phyloP scores from a whole-genome alignment of 805 yeast genomes.

The Barnettozyma wickerhamii region DNA sequence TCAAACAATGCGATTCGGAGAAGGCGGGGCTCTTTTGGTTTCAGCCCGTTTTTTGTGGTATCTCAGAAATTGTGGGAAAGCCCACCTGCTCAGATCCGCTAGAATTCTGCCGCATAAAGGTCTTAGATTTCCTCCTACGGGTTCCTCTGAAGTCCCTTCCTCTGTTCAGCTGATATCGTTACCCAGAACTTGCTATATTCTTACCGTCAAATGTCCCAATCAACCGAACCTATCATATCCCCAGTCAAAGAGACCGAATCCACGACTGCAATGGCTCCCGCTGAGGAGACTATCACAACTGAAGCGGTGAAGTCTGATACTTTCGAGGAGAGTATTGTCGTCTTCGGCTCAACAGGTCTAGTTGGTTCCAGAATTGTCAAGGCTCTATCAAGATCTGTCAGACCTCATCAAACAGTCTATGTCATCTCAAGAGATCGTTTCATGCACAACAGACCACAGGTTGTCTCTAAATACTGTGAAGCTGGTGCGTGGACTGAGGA shows the following conservation, averaged over 20 bases:
- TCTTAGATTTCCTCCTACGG: too few relatives aligned
- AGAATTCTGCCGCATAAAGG: too few relatives aligned
- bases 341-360: conserved; percentile 17
- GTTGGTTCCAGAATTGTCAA: conserved; percentile 14
- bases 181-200: not conserved
- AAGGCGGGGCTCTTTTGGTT: not conserved
- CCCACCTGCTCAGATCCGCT: not conserved
- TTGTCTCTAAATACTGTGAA: conserved; percentile 9
- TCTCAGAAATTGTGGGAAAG: not conserved
- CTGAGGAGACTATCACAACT: not conserved
- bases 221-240: not conserved
- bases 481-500: conserved; percentile 12
- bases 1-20: not conserved
- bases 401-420: conserved; percentile 6
- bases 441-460: conserved; percentile 10
- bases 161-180: not conserved
- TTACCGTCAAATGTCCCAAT: not conserved
- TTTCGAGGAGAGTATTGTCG: conserved; percentile 8
- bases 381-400: conserved; percentile 8
- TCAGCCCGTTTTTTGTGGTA: not conserved
- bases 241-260: too few relatives aligned
- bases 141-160: too few relatives aligned
- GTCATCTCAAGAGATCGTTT: conserved; percentile 10
- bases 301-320: not conserved
- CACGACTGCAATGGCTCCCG: not conserved